phyloP scores from a whole-genome alignment of 2,329 filamentous ascomycete species.

The Diaporthe capsici region DNA sequence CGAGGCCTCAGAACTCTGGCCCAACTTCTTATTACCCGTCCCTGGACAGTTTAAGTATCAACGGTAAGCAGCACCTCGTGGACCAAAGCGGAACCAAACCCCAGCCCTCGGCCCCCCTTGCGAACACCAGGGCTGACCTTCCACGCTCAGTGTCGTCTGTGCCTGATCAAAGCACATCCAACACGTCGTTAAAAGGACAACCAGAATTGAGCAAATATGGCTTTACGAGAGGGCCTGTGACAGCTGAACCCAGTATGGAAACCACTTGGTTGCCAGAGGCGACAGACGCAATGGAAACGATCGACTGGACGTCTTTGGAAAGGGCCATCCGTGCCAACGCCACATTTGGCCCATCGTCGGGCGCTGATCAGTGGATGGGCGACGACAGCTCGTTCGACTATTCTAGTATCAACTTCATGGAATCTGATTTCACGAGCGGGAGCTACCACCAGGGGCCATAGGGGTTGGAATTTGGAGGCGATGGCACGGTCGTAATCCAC shows the following conservation, averaged over 20 bases:
- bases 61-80: slow-evolving; percentile 12
- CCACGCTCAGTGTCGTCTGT: background rate
- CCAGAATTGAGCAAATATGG: slow-evolving; percentile 4
- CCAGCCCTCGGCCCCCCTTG: background rate
- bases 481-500: slow-evolving; percentile 4
- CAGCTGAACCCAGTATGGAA: slow-evolving; percentile 10
- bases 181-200: slow-evolving; percentile 1
- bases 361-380: slow-evolving; percentile 32
- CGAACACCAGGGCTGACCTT: slow-evolving; percentile 1
- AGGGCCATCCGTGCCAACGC: slow-evolving; percentile 36
- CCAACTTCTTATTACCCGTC: background rate
- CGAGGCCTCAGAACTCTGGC: background rate
- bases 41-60: slow-evolving; percentile 19
- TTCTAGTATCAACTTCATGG: slow-evolving; percentile 19
- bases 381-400: slow-evolving; percentile 30
- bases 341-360: slow-evolving; percentile 17
- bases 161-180: background rate
- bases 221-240: background rate
- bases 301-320: slow-evolving; percentile 30
- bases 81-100: background rate
- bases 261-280: slow-evolving; percentile 37
- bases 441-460: slow-evolving; percentile 6
- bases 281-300: slow-evolving; percentile 30
- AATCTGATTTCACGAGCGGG: slow-evolving; percentile 20
- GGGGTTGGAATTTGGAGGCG: background rate